Evolutionary conservation across 164 flowering plant species (phyloP).

Genomic region (Annona cherimola): DNA sequence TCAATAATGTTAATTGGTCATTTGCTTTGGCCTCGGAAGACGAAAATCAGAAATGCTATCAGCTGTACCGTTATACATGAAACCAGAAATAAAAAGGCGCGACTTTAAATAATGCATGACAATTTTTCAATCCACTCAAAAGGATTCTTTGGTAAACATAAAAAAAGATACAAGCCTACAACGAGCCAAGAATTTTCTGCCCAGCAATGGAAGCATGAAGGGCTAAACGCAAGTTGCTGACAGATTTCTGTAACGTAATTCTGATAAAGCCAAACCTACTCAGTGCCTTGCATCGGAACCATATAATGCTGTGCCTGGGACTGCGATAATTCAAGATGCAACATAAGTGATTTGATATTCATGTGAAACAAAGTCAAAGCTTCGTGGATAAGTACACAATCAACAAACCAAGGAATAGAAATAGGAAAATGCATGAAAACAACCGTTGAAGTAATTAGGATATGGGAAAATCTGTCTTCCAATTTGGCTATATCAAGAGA

Average conservation of each 20-base stretch:
- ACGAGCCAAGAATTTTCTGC: neutral
- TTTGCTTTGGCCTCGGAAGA: neutral
- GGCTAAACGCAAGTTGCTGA: neutral
- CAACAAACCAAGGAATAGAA: neutral
- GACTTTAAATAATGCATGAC: neutral
- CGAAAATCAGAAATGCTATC: neutral
- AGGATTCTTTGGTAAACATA: neutral
- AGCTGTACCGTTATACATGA: neutral
- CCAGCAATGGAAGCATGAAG: neutral
- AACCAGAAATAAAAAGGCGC: neutral
- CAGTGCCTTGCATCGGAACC: constrained; percentile 4
- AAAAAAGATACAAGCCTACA: neutral
- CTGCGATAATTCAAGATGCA: neutral
- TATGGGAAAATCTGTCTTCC: neutral
- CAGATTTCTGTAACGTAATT: neutral
- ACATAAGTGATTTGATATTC: neutral
- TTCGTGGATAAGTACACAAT: neutral
- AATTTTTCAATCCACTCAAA: neutral
- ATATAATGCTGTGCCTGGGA: constrained; percentile 4
- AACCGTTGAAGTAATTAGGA: neutral
- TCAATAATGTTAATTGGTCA: neutral
- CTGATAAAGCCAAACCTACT: neutral
- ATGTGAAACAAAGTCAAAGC: neutral
- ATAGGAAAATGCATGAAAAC: neutral
- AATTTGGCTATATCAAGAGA: neutral